A percentile compares a stretch with the other conserved stretches of the same genome.
Evolutionary conservation across 1,284 basidiomycete species (phyloP).

Genomic region (Rhodotorula sp.): DNA sequence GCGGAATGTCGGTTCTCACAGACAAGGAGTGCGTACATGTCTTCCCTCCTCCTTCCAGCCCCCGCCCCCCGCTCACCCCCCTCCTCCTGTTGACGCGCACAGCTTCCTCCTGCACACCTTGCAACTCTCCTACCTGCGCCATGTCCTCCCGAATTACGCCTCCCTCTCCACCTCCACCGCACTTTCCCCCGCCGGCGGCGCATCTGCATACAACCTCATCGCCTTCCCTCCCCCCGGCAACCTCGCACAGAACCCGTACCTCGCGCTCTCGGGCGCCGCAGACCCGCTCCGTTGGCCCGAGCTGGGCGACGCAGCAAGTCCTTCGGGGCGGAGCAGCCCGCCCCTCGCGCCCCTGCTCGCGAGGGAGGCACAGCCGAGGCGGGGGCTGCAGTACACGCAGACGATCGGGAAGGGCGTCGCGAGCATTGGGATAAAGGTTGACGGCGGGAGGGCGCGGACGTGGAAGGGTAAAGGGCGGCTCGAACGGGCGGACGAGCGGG

Average conservation of each 20-base stretch:
- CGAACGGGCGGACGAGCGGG: neutral
- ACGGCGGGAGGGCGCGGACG: constrained; percentile 49
- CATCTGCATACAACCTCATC: constrained; percentile 57
- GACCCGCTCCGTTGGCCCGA: constrained; percentile 82
- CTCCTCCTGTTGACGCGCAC: neutral
- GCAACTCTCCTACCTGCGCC: constrained; percentile 80
- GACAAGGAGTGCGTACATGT: constrained; percentile 30
- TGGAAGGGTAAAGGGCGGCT: neutral
- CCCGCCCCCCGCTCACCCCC: neutral
- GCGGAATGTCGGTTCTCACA: constrained; percentile 32
- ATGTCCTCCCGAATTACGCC: constrained; percentile 77
- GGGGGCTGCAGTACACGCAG: constrained; percentile 70
- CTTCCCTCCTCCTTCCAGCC: no score
- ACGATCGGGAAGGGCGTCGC: constrained; percentile 72
- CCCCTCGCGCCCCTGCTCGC: constrained; percentile 55
- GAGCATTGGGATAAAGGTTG: constrained; percentile 68
- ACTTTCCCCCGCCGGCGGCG: no score
- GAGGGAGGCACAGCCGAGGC: constrained; percentile 55
- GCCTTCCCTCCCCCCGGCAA: constrained; percentile 64
- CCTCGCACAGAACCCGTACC: constrained; percentile 76
- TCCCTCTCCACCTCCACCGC: constrained; percentile 51
- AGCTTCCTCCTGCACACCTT: constrained; percentile 85
- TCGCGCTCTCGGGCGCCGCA: constrained; percentile 72
- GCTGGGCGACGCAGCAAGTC: constrained; percentile 40
- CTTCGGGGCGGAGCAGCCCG: constrained; percentile 63